These are phyloP conservation scores for Candida mesenterica DNA, from an alignment of 1,139 yeast species.

Conservation along the genomic window DNA sequence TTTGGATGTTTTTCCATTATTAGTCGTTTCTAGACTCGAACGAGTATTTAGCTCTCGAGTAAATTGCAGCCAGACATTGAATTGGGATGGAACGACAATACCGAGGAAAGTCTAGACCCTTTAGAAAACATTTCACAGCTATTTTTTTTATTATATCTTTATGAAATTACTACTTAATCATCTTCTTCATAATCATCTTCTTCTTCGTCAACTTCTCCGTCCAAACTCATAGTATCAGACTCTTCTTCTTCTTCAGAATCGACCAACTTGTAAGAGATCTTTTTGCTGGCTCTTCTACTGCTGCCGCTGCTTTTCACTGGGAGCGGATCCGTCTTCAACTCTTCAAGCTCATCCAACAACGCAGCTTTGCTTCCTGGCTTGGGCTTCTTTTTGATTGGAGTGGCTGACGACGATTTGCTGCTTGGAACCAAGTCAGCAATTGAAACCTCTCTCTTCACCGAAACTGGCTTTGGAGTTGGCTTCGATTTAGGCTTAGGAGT, in stretches of 20 bases:
- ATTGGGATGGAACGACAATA: no score
- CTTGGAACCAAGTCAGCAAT: no score
- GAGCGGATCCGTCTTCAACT: conserved; percentile 15
- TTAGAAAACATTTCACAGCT: no score
- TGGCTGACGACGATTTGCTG: background rate
- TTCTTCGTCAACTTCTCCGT: conserved; percentile 13
- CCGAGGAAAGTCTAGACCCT: no score
- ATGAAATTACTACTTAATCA: no score
- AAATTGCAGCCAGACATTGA: no score
- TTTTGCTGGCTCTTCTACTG: conserved; percentile 8
- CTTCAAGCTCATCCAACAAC: conserved; percentile 23
- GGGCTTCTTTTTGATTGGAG: conserved; percentile 5
- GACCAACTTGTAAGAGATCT: conserved; percentile 15
- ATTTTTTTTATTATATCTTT: no score
- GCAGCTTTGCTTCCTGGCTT: conserved; percentile 12
- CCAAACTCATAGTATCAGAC: conserved; percentile 3
- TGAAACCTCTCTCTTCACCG: background rate
- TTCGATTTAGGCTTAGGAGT: conserved; percentile 1
- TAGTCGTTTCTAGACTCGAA: no score
- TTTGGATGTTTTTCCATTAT: no score
- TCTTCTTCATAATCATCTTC: conserved; percentile 10
- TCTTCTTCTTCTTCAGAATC: conserved; percentile 13
- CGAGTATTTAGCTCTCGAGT: no score
- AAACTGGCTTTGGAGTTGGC: conserved; percentile 1
- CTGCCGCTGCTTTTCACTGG: conserved; percentile 12